phyloP scores from a whole-genome alignment of 106 monocot genomes.

The Acorus calamus region DNA sequence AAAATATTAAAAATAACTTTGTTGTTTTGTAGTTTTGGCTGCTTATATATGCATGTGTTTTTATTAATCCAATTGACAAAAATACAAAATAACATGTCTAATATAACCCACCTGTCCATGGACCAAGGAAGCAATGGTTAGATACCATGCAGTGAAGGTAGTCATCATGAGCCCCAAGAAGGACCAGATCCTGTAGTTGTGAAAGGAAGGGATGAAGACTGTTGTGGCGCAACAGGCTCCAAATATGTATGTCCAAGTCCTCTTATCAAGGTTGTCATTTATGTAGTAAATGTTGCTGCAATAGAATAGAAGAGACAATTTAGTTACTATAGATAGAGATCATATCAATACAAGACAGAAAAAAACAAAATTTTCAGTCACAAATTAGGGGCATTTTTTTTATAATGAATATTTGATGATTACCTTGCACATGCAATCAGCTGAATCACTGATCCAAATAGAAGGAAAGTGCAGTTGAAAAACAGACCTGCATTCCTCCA shows the following conservation, averaged over 20 bases:
- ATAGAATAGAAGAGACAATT: too few species aligned
- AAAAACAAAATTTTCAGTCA: background rate
- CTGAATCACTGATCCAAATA: slow-evolving; percentile 81
- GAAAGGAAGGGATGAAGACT: slow-evolving; percentile 78
- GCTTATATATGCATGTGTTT: too few species aligned
- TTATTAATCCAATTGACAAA: too few species aligned
- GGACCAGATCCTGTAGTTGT: slow-evolving; percentile 82
- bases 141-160: slow-evolving; percentile 71
- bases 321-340: too few species aligned
- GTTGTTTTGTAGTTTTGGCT: too few species aligned
- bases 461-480: slow-evolving; percentile 85
- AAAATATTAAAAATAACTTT: background rate
- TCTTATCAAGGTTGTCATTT: slow-evolving; percentile 70
- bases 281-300: slow-evolving; percentile 83
- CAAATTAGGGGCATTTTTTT: background rate
- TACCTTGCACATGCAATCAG: slow-evolving; percentile 85
- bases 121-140: slow-evolving; percentile 46
- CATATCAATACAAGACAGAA: background rate
- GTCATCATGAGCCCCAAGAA: slow-evolving; percentile 74
- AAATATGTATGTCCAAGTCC: slow-evolving; percentile 83
- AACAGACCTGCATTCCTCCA: slow-evolving; percentile 76
- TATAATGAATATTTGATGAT: background rate
- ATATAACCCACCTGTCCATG: slow-evolving; percentile 44
- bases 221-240: slow-evolving; percentile 76
- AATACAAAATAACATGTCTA: too few species aligned